phyloP scores from a whole-genome alignment of 108 stramenopile genomes.

The Cylindrotheca closterium region DNA sequence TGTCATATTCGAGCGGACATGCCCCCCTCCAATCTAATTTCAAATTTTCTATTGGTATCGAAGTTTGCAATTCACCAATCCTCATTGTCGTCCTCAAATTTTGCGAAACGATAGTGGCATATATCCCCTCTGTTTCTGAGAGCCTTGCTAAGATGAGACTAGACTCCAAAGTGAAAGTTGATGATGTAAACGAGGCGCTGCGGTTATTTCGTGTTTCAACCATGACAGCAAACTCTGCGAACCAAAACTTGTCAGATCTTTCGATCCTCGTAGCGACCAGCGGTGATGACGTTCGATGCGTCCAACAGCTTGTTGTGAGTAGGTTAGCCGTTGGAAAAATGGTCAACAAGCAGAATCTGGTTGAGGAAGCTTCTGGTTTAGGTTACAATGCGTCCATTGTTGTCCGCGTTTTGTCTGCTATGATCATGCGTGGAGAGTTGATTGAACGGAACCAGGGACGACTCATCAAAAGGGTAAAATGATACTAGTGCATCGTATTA shows the following conservation, averaged over 20 bases:
- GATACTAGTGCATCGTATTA: too few species aligned
- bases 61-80: too few species aligned
- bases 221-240: constrained; percentile 89
- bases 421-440: constrained; percentile 76
- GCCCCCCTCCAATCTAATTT: too few species aligned
- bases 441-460: constrained; percentile 82
- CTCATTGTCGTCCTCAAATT: too few species aligned
- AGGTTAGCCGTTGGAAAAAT: constrained; percentile 68
- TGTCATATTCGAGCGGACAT: too few species aligned
- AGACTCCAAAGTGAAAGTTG: constrained; percentile 82
- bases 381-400: constrained; percentile 81
- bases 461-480: constrained; percentile 77
- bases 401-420: constrained; percentile 69
- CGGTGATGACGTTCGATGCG: constrained; percentile 70
- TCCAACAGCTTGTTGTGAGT: constrained; percentile 74
- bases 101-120: too few species aligned
- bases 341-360: constrained; percentile 78
- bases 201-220: constrained; percentile 97
- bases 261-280: constrained; percentile 21
- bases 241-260: constrained; percentile 34
- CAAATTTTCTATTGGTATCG: too few species aligned
- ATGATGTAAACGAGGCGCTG: constrained; percentile 97
- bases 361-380: constrained; percentile 83
- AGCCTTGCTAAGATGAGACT: constrained; percentile 97
- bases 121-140: too few species aligned